phyloP scores from a whole-genome alignment of 768 basidiomycete species.

The Amanita pseudoporphyria region DNA sequence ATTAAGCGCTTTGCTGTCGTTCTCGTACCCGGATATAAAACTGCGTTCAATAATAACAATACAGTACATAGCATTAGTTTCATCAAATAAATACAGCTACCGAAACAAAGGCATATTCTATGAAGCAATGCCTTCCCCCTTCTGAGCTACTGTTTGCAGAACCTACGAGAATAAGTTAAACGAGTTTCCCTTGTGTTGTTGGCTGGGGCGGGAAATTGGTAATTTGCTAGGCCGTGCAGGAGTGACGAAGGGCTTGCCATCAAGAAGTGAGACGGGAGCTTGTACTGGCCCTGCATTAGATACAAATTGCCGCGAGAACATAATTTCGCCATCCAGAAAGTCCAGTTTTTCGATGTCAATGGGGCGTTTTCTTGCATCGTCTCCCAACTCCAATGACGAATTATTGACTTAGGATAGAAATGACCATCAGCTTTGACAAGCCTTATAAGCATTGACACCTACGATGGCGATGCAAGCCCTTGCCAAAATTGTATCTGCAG shows the following conservation, averaged over 20 bases:
- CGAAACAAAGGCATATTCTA: background rate
- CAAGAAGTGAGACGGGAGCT: background rate
- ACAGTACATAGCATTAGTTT: background rate
- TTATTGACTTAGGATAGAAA: slow-evolving; percentile 26
- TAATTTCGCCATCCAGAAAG: slow-evolving; percentile 46
- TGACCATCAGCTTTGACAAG: background rate
- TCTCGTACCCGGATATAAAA: background rate
- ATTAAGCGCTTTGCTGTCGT: background rate
- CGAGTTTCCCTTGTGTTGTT: too few relatives aligned
- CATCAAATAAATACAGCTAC: slow-evolving; percentile 19
- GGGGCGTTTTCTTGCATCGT: slow-evolving; percentile 24
- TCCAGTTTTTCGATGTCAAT: slow-evolving; percentile 47
- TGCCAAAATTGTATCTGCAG: slow-evolving; percentile 70
- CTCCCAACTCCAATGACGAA: slow-evolving; percentile 27
- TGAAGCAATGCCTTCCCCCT: slow-evolving; percentile 1
- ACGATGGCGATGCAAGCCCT: slow-evolving; percentile 62
- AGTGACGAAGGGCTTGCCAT: background rate
- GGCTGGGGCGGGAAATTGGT: too few relatives aligned
- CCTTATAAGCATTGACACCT: slow-evolving; percentile 18
- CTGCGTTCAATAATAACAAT: background rate
- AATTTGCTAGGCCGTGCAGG: background rate
- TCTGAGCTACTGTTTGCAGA: background rate
- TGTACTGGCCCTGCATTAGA: background rate
- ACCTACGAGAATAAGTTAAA: background rate
- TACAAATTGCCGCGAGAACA: slow-evolving; percentile 38